Conservation (phyloP, 2,329 filamentous ascomycete genomes). For the Fusarium floridanum region DNA sequence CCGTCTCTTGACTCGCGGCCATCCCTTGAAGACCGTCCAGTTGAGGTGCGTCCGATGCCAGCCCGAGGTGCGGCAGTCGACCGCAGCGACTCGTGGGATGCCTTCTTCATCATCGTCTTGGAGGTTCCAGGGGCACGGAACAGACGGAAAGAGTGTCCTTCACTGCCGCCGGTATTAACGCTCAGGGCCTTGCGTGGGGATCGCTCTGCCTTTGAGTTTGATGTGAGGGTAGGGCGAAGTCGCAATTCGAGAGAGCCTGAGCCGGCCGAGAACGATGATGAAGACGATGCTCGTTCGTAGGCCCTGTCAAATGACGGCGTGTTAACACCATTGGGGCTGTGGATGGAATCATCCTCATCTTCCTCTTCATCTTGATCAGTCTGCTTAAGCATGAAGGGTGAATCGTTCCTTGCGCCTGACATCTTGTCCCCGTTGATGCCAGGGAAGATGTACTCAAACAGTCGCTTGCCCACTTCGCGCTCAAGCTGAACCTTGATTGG, state of each 20-base stretch:
- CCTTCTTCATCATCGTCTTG: slow-evolving; percentile 64
- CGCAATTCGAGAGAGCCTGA: slow-evolving; percentile 84
- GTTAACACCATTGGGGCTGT: slow-evolving; percentile 53
- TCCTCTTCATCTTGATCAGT: slow-evolving; percentile 54
- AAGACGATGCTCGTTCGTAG: slow-evolving; percentile 58
- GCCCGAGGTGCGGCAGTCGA: slow-evolving; percentile 57
- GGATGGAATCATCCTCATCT: slow-evolving; percentile 61
- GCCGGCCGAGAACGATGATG: slow-evolving; percentile 68
- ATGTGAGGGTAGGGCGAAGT: slow-evolving; percentile 83
- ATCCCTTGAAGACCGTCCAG: slow-evolving; percentile 59
- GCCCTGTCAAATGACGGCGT: slow-evolving; percentile 59
- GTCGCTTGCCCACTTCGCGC: slow-evolving; percentile 88
- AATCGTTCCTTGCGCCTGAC: slow-evolving; percentile 66
- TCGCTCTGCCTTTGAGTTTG: slow-evolving; percentile 57
- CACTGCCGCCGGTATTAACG: slow-evolving; percentile 59
- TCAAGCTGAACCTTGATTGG: slow-evolving; percentile 95
- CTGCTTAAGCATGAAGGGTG: slow-evolving; percentile 69
- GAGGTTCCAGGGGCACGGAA: slow-evolving; percentile 61
- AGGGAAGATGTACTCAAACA: slow-evolving; percentile 98
- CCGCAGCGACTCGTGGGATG: slow-evolving; percentile 69
- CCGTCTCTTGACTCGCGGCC: slow-evolving; percentile 52
- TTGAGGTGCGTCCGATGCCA: slow-evolving; percentile 59
- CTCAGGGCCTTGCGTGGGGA: slow-evolving; percentile 62
- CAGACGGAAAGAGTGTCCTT: slow-evolving; percentile 65
- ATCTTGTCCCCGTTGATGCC: slow-evolving; percentile 73